phyloP scores from a whole-genome alignment of 352 stramenopile genomes.

The Globisporangium nodosum region DNA sequence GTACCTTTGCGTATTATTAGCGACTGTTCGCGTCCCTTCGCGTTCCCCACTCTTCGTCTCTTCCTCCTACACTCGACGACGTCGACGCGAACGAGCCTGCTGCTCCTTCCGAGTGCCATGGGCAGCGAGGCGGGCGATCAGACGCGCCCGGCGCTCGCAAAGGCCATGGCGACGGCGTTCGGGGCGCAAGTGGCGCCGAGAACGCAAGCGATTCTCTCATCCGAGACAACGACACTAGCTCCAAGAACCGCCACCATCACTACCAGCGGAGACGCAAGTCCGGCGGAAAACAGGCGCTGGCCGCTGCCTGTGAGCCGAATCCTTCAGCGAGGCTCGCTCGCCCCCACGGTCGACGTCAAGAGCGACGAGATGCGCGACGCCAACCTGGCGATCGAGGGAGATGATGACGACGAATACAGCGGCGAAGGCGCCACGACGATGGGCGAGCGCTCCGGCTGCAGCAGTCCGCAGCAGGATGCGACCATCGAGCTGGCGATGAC shows the following conservation, averaged over 20 bases:
- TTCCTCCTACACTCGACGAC: no score
- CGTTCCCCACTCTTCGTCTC: no score
- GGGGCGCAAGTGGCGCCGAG: neutral
- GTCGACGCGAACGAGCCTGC: no score
- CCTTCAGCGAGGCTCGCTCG: constrained; percentile 10
- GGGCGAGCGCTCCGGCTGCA: neutral
- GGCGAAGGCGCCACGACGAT: constrained; percentile 4
- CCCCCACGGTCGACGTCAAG: neutral
- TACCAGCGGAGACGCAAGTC: constrained; percentile 3
- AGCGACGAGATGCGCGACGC: neutral
- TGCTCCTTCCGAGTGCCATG: constrained; percentile 12
- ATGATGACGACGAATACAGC: constrained; percentile 1
- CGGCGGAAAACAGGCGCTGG: neutral
- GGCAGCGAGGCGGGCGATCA: constrained; percentile 30
- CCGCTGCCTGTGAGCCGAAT: constrained; percentile 8
- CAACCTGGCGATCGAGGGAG: neutral
- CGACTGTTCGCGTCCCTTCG: neutral
- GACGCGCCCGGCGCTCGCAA: constrained; percentile 26
- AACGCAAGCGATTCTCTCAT: neutral
- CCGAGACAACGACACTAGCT: no score
- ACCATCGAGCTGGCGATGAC: constrained; percentile 53
- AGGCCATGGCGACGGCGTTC: constrained; percentile 24
- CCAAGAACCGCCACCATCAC: neutral
- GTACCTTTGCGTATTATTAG: neutral
- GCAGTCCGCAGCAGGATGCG: constrained; percentile 18